phyloP scores from a whole-genome alignment of 169 alveolate species.

The Perkinsus chesapeaki region DNA sequence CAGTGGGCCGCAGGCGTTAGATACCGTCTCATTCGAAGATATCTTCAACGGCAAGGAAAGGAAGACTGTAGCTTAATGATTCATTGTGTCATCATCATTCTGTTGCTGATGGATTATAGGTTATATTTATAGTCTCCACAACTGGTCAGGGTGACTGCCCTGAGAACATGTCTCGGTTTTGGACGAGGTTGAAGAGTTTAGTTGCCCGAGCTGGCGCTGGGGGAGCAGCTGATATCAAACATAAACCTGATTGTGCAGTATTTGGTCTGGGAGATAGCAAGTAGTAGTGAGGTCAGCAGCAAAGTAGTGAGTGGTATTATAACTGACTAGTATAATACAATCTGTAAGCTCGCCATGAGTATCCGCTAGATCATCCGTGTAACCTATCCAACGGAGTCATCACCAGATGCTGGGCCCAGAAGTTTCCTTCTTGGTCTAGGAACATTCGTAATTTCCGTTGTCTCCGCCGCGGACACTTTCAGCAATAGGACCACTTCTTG shows the following conservation, averaged over 20 bases:
- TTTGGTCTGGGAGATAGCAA: neutral
- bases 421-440: too few relatives aligned
- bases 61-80: neutral
- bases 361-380: too few relatives aligned
- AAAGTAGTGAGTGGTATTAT: too few relatives aligned
- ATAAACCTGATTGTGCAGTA: neutral
- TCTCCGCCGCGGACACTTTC: too few relatives aligned
- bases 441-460: too few relatives aligned
- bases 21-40: neutral
- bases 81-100: neutral
- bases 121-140: slow-evolving; percentile 51
- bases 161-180: slow-evolving; percentile 37
- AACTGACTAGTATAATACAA: too few relatives aligned
- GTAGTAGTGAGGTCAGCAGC: neutral
- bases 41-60: neutral
- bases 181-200: slow-evolving; percentile 40
- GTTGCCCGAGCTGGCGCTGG: slow-evolving; percentile 42
- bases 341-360: too few relatives aligned
- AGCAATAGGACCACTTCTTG: too few relatives aligned
- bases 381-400: too few relatives aligned
- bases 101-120: neutral
- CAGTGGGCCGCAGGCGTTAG: neutral
- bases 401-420: too few relatives aligned
- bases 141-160: slow-evolving; percentile 65
- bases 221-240: neutral